Percentiles rank a stretch among this genome's conserved stretches.
phyloP scores from a whole-genome alignment of 2,329 filamentous ascomycete genomes.

The Alternaria conjuncta region DNA sequence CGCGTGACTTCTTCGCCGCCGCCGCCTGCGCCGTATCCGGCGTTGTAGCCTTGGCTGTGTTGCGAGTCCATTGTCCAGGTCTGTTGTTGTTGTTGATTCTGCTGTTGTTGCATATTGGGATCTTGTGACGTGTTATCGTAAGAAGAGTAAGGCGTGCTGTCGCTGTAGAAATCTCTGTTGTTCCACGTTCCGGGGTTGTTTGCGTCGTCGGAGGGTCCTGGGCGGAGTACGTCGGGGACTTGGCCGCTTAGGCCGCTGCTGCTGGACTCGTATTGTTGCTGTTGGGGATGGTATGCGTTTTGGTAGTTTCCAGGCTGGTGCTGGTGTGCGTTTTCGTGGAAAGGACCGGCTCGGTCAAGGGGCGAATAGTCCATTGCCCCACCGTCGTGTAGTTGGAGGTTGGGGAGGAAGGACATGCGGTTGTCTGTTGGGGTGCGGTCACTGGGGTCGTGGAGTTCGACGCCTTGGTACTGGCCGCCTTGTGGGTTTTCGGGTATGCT shows the following conservation, averaged over 20 bases:
- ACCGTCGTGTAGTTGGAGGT: slow-evolving; percentile 4
- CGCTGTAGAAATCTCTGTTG: slow-evolving; percentile 9
- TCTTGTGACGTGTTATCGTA: slow-evolving; percentile 6
- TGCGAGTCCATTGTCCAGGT: slow-evolving; percentile 5
- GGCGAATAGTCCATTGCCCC: slow-evolving; percentile 49
- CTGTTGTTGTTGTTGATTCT: slow-evolving; percentile 10
- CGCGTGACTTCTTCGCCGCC: slow-evolving; percentile 13
- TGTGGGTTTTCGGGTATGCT: slow-evolving; percentile 8
- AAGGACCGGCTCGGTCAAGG: slow-evolving; percentile 40
- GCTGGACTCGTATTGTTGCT: slow-evolving; percentile 12
- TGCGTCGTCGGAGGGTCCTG: slow-evolving; percentile 13
- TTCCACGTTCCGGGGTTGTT: slow-evolving; percentile 3
- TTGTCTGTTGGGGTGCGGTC: slow-evolving; percentile 52
- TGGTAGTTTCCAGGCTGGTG: slow-evolving; percentile 15
- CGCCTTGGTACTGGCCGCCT: slow-evolving; percentile 1
- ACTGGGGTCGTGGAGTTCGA: slow-evolving; percentile 25
- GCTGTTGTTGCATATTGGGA: neutral
- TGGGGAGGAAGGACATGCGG: slow-evolving; percentile 34
- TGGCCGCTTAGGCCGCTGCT: slow-evolving; percentile 18
- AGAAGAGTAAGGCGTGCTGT: slow-evolving; percentile 6
- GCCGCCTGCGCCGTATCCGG: slow-evolving; percentile 6
- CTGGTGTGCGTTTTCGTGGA: slow-evolving; percentile 10
- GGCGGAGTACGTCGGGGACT: slow-evolving; percentile 28
- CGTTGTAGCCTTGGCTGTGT: slow-evolving; percentile 4
- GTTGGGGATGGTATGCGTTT: slow-evolving; percentile 20